Percentiles rank a stretch among this genome's conserved stretches.
These are phyloP conservation scores for Cryptococcus sp. DNA, from an alignment of 1,284 basidiomycete species.

Conservation along the genomic window DNA sequence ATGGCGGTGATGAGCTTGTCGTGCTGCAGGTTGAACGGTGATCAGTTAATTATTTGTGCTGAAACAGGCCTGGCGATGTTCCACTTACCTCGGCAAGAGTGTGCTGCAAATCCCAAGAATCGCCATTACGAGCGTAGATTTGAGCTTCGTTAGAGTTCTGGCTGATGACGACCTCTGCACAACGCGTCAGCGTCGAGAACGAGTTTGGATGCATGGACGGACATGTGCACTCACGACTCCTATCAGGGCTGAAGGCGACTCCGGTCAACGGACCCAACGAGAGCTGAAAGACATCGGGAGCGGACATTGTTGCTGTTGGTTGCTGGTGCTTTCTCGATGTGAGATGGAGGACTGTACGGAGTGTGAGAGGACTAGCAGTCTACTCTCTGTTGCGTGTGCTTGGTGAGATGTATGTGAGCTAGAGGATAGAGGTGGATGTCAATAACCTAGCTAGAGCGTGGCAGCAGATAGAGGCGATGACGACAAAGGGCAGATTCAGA, in stretches of 20 bases:
- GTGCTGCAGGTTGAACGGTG: conserved; percentile 62
- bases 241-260: conserved; percentile 90
- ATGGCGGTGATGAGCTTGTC: conserved; percentile 98
- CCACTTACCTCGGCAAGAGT: conserved; percentile 77
- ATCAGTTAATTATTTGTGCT: not conserved
- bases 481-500: not conserved
- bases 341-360: not conserved
- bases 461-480: not conserved
- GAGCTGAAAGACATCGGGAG: conserved; percentile 75
- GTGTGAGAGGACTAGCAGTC: conserved; percentile 32
- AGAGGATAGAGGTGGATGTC: not conserved
- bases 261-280: conserved; percentile 82
- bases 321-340: not conserved
- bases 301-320: conserved; percentile 67
- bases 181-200: conserved; percentile 2
- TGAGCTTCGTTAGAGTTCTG: conserved; percentile 87
- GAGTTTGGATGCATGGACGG: not conserved
- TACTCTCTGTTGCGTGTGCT: conserved; percentile 16
- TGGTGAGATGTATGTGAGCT: not conserved
- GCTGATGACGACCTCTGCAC: conserved; percentile 82
- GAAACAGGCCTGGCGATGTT: not conserved
- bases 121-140: conserved; percentile 70
- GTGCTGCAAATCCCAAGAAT: conserved; percentile 72
- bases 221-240: conserved; percentile 65
- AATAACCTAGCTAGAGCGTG: not conserved